These are phyloP conservation scores for Vanrija humicola DNA, from an alignment of 1,284 basidiomycete genomes.

Conservation along the genomic window DNA sequence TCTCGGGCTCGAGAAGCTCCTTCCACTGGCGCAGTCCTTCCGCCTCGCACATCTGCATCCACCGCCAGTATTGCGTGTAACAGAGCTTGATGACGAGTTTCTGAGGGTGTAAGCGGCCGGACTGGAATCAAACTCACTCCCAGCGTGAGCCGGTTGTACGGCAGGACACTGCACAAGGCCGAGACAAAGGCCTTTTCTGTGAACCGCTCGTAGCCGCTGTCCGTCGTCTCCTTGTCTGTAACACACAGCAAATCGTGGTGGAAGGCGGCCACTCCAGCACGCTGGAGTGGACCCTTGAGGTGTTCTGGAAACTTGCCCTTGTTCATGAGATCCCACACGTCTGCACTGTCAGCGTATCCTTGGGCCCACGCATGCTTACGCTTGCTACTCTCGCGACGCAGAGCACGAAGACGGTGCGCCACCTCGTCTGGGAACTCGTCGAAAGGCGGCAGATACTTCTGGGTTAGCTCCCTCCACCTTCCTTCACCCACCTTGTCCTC, in stretches of 20 bases:
- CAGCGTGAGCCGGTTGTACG: conserved; percentile 47
- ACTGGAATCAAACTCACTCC: conserved; percentile 24
- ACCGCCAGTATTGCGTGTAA: conserved; percentile 29
- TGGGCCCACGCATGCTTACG: conserved; percentile 17
- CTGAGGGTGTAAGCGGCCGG: conserved; percentile 18
- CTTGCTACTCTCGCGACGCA: conserved; percentile 21
- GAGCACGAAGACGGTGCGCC: conserved; percentile 15
- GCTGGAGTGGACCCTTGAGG: conserved; percentile 68
- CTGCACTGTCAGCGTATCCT: conserved; percentile 8
- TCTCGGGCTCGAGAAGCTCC: conserved; percentile 20
- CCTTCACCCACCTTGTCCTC: conserved; percentile 21
- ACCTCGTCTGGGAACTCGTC: conserved; percentile 28
- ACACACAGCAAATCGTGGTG: conserved; percentile 53
- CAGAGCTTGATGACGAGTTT: conserved; percentile 39
- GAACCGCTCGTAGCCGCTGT: conserved; percentile 10
- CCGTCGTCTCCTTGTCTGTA: conserved; percentile 21
- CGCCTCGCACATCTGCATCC: conserved; percentile 29
- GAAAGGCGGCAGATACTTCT: conserved; percentile 34
- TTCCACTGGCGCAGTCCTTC: conserved; percentile 24
- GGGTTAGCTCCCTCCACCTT: background rate
- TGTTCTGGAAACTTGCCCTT: conserved; percentile 84
- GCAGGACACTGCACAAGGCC: conserved; percentile 32
- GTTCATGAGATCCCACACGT: conserved; percentile 38
- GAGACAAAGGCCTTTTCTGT: conserved; percentile 31
- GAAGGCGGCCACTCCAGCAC: conserved; percentile 73